phyloP scores from a whole-genome alignment of 2,329 filamentous ascomycete genomes.

The Colletotrichum sp. region DNA sequence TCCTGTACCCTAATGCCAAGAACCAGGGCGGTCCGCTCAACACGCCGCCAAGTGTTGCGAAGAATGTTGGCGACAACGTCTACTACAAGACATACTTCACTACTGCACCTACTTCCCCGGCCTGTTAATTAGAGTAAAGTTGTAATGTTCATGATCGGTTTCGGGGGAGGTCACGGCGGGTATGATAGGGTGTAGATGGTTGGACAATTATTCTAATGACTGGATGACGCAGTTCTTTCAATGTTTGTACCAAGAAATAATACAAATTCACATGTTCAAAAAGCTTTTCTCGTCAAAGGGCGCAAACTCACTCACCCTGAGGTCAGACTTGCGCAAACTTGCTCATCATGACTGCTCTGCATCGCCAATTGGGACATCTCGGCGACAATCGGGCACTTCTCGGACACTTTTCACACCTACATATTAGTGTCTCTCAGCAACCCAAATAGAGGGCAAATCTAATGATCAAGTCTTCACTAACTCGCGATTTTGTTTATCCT shows the following conservation, averaged over 20 bases:
- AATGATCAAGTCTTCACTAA: not conserved
- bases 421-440: not conserved
- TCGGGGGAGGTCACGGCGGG: rapidly evolving
- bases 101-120: not conserved
- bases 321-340: not conserved
- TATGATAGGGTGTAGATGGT: not conserved
- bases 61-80: conserved; percentile 1
- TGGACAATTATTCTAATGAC: not conserved
- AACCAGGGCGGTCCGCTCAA: conserved; percentile 3
- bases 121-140: not conserved
- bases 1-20: not conserved
- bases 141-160: not conserved
- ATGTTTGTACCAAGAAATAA: not conserved
- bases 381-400: not conserved
- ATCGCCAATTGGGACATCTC: not conserved
- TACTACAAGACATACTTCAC: conserved; percentile 13
- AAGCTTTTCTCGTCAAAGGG: not conserved
- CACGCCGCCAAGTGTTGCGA: not conserved
- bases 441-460: not conserved
- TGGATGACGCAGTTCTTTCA: not conserved
- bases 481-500: not conserved
- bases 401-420: not conserved
- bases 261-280: not conserved
- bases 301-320: not conserved
- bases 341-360: not conserved